These are phyloP conservation scores for Beta macrorhiza DNA, from an alignment of 179 eudicot genomes.

Conservation along the genomic window DNA sequence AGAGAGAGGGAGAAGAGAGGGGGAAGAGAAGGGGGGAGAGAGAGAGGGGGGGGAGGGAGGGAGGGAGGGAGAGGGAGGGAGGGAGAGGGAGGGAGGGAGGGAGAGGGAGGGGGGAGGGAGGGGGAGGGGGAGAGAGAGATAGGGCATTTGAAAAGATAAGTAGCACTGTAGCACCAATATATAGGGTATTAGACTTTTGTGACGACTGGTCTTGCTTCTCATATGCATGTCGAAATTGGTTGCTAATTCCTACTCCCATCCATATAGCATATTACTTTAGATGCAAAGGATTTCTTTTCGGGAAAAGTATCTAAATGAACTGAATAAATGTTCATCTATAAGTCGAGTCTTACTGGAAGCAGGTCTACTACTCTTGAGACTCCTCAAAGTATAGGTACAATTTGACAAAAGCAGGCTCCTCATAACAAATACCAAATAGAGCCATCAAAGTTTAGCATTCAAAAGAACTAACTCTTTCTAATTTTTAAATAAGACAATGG, in stretches of 20 bases:
- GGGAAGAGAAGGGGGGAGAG: too few species aligned
- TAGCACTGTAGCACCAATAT: background rate
- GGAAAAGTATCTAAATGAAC: background rate
- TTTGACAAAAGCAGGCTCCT: constrained; percentile 3
- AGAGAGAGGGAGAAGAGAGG: too few species aligned
- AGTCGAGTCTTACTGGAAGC: background rate
- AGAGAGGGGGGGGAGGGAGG: too few species aligned
- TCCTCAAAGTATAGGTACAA: background rate
- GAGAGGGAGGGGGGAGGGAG: too few species aligned
- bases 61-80: too few species aligned
- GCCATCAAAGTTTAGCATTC: constrained; percentile 1
- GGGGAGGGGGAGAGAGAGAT: too few species aligned
- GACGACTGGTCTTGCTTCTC: background rate
- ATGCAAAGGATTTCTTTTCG: background rate
- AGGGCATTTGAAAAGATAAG: too few species aligned
- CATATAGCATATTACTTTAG: background rate
- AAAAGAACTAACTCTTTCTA: background rate
- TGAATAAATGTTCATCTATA: background rate
- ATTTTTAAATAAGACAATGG: background rate
- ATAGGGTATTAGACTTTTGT: background rate
- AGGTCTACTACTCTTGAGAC: background rate
- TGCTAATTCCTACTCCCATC: background rate
- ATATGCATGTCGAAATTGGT: background rate
- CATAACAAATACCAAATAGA: background rate
- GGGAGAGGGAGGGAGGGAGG: too few species aligned